These are phyloP conservation scores for Lepidium africanum DNA, from an alignment of 345 rosid genomes.

Conservation along the genomic window DNA sequence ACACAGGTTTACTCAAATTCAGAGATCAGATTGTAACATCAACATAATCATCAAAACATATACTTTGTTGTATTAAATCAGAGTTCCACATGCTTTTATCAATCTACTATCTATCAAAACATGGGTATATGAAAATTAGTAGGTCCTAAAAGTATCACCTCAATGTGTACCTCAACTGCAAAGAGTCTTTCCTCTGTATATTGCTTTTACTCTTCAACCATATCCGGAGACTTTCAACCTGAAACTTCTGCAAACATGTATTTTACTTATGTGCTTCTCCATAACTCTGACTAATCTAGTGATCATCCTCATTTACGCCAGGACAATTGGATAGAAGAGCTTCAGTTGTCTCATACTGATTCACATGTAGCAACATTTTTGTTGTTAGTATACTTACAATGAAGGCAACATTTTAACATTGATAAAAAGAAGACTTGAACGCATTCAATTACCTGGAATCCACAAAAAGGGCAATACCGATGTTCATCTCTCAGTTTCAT, in stretches of 20 bases:
- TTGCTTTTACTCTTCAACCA: constrained; percentile 2
- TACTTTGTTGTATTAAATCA: not conserved
- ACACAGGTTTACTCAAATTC: not conserved
- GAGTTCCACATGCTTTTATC: constrained; percentile 11
- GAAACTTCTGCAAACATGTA: not conserved
- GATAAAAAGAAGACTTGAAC: not conserved
- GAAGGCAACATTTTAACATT: not conserved
- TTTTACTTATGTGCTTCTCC: not conserved
- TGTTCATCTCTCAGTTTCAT: constrained; percentile 68
- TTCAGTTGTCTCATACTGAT: constrained; percentile 79
- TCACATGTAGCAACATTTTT: not conserved
- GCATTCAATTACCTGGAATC: constrained; percentile 51
- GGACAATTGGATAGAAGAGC: constrained; percentile 73
- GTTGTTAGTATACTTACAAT: not conserved
- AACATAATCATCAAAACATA: not conserved
- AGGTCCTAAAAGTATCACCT: not conserved
- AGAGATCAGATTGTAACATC: not conserved
- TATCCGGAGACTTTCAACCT: not conserved
- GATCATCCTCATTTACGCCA: constrained; percentile 78
- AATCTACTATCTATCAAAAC: constrained; percentile 12
- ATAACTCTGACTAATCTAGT: constrained; percentile 16
- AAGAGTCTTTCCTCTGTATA: not conserved
- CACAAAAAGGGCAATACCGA: constrained; percentile 78
- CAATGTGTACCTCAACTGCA: constrained; percentile 2
- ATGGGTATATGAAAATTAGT: constrained; percentile 3